Percentiles rank a stretch among this genome's conserved stretches.
Evolutionary conservation across 305 asterid species (phyloP).

Genomic region (Withania somnifera): DNA sequence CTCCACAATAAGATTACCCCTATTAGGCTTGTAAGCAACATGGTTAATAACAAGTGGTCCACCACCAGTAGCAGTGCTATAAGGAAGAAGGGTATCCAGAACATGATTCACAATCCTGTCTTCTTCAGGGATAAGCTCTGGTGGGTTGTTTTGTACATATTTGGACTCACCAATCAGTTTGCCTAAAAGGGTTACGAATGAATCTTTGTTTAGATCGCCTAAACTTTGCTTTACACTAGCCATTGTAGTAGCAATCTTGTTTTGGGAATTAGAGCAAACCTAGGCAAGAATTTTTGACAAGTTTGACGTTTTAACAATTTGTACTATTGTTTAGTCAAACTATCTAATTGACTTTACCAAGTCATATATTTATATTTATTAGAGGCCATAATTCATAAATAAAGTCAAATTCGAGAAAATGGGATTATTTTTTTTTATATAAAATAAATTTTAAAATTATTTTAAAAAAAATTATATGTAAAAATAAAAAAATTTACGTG

Average conservation of each 20-base stretch:
- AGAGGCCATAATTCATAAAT: no score
- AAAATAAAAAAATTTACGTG: no score
- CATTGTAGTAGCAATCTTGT: slow-evolving; percentile 13
- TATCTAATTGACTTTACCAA: no score
- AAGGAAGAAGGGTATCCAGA: slow-evolving; percentile 61
- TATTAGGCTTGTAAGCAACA: slow-evolving; percentile 66
- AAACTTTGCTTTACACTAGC: slow-evolving; percentile 33
- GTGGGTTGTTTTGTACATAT: slow-evolving; percentile 90
- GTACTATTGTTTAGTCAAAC: no score
- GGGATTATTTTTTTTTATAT: no score
- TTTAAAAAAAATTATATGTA: no score
- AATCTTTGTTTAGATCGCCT: slow-evolving; percentile 65
- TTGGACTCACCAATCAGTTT: slow-evolving; percentile 83
- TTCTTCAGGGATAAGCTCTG: slow-evolving; percentile 90
- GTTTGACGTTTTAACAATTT: background rate
- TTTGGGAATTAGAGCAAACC: background rate
- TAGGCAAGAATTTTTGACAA: background rate
- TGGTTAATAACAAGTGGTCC: slow-evolving; percentile 82
- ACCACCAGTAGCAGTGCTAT: slow-evolving; percentile 62
- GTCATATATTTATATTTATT: no score
- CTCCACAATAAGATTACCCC: slow-evolving; percentile 92
- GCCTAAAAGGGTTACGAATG: slow-evolving; percentile 49
- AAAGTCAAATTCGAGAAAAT: no score
- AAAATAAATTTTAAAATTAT: no score
- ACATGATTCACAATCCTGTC: slow-evolving; percentile 80